Percentiles rank a stretch among this genome's conserved stretches.
phyloP scores from a whole-genome alignment of 495 filamentous ascomycete species.

The Umbilicaria muhlenbergii region DNA sequence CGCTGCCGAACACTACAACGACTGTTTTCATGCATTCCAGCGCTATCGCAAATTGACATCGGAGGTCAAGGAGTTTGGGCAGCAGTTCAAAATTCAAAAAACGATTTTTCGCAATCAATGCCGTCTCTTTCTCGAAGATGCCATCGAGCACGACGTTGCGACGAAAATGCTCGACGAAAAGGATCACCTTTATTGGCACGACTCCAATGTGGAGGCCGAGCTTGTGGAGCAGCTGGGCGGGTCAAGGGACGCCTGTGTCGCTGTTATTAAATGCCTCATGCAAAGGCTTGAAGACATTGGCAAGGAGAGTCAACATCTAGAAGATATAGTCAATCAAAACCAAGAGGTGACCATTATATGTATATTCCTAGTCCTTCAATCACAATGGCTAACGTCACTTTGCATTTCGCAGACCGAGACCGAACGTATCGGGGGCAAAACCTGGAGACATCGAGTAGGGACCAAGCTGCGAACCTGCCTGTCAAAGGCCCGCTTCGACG shows the following conservation, averaged over 20 bases:
- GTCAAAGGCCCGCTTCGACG: constrained; percentile 8
- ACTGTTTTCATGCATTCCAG: constrained; percentile 13
- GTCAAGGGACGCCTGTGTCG: constrained; percentile 3
- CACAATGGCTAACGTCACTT: neutral
- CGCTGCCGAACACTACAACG: constrained; percentile 16
- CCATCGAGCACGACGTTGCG: constrained; percentile 3
- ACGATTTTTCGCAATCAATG: constrained; percentile 9
- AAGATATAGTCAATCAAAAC: neutral
- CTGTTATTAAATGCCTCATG: constrained; percentile 7
- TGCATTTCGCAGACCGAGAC: neutral
- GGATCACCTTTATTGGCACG: constrained; percentile 1
- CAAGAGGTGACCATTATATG: neutral
- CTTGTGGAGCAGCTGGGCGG: constrained; percentile 4
- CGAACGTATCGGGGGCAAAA: neutral
- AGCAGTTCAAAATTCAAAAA: constrained; percentile 2
- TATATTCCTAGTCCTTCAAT: neutral
- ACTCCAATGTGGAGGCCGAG: neutral
- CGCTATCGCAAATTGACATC: constrained; percentile 9
- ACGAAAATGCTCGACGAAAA: constrained; percentile 2
- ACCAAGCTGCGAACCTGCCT: constrained; percentile 11
- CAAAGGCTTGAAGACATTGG: constrained; percentile 9
- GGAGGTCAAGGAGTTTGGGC: constrained; percentile 4
- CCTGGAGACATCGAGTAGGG: constrained; percentile 1
- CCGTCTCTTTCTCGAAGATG: constrained; percentile 5
- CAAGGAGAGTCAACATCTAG: constrained; percentile 9